These are phyloP conservation scores for Clohesyomyces aquaticus DNA, from an alignment of 495 filamentous ascomycete species.

Conservation along the genomic window DNA sequence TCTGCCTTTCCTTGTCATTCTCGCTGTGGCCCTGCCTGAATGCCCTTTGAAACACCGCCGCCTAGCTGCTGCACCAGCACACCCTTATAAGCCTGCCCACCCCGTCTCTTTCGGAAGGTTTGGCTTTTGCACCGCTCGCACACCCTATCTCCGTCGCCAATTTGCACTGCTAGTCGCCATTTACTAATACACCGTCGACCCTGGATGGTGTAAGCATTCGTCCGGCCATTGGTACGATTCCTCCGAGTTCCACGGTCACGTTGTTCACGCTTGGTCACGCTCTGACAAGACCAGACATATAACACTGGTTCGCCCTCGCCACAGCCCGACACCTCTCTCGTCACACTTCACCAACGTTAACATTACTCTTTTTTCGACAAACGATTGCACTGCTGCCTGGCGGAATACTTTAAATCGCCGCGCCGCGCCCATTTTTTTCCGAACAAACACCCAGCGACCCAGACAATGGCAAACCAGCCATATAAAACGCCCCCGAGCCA, in stretches of 20 bases:
- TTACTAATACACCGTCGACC: constrained; percentile 30
- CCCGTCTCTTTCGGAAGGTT: constrained; percentile 28
- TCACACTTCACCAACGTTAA: background rate
- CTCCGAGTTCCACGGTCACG: constrained; percentile 36
- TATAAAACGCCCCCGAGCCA: constrained; percentile 35
- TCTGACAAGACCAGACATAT: constrained; percentile 28
- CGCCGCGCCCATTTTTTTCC: background rate
- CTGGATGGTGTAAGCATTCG: constrained; percentile 36
- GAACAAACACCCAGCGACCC: constrained; percentile 18
- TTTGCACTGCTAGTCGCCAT: constrained; percentile 18
- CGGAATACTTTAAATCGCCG: constrained; percentile 9
- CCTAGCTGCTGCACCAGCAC: constrained; percentile 21
- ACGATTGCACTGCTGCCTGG: constrained; percentile 5
- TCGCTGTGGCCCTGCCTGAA: constrained; percentile 34
- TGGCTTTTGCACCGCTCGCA: constrained; percentile 24
- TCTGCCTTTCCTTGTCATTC: constrained; percentile 37
- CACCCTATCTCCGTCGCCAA: constrained; percentile 33
- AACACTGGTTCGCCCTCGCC: constrained; percentile 21
- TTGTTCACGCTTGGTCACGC: constrained; percentile 24
- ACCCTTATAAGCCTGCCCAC: constrained; percentile 35
- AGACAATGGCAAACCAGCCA: constrained; percentile 33
- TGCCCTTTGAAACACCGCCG: constrained; percentile 41
- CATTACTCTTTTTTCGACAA: constrained; percentile 7
- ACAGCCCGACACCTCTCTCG: constrained; percentile 10
- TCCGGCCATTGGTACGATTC: constrained; percentile 37